A percentile compares a stretch with the other conserved stretches of the same genome.
phyloP scores from a whole-genome alignment of 2,329 filamentous ascomycete species.

The Fusarium concolor region DNA sequence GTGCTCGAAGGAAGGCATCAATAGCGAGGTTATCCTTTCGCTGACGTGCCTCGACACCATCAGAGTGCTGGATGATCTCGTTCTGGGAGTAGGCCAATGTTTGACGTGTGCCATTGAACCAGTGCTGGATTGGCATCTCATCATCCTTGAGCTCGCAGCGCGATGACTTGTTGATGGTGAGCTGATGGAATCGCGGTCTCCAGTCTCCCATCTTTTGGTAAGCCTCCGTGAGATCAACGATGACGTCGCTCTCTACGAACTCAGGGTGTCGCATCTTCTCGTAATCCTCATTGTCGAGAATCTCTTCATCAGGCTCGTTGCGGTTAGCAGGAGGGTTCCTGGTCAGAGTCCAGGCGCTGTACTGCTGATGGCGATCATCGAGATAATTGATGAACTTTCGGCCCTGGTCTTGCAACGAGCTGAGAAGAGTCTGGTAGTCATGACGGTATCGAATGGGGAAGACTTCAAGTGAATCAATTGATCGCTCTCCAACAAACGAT shows the following conservation, averaged over 20 bases:
- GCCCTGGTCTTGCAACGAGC: slow-evolving; percentile 50
- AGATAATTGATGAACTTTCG: slow-evolving; percentile 50
- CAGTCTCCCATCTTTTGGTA: slow-evolving; percentile 55
- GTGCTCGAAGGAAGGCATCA: slow-evolving; percentile 51
- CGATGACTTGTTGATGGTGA: slow-evolving; percentile 48
- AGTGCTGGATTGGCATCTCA: slow-evolving; percentile 54
- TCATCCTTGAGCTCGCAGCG: slow-evolving; percentile 50
- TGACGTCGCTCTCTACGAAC: slow-evolving; percentile 57
- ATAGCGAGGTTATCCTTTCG: slow-evolving; percentile 52
- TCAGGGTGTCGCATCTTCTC: slow-evolving; percentile 54
- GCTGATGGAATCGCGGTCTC: slow-evolving; percentile 50
- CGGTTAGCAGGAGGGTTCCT: slow-evolving; percentile 50
- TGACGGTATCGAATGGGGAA: slow-evolving; percentile 55
- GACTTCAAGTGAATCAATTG: slow-evolving; percentile 53
- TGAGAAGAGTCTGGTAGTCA: slow-evolving; percentile 51
- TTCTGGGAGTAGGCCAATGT: slow-evolving; percentile 50
- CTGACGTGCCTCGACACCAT: slow-evolving; percentile 53
- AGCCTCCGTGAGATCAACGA: slow-evolving; percentile 56
- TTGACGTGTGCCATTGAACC: slow-evolving; percentile 49
- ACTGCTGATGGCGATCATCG: slow-evolving; percentile 53
- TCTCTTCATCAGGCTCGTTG: slow-evolving; percentile 48
- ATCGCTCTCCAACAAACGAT: slow-evolving; percentile 53
- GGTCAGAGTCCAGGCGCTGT: slow-evolving; percentile 57
- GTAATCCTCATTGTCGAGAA: slow-evolving; percentile 48
- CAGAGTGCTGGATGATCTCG: slow-evolving; percentile 52